A percentile compares a stretch with the other conserved stretches of the same genome.
Evolutionary conservation across 768 basidiomycete genomes (phyloP).

Genomic region (Coprinopsis strossmayeri): DNA sequence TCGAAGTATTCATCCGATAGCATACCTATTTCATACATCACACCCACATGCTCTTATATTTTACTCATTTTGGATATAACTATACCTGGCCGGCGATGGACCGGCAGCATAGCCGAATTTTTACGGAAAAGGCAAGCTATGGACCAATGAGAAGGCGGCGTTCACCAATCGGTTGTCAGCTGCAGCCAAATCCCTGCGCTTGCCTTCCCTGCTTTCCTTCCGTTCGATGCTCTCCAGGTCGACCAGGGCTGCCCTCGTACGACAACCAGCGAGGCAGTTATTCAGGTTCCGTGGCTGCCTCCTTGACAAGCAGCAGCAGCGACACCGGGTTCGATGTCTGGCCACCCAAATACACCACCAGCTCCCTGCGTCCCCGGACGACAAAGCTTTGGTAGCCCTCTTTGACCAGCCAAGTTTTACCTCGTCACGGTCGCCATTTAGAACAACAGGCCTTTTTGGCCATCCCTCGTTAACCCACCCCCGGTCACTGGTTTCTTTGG

Average conservation of each 20-base stretch:
- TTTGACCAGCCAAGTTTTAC: slow-evolving; percentile 59
- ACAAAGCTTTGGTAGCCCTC: slow-evolving; percentile 56
- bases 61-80: too few relatives aligned
- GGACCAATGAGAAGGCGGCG: neutral
- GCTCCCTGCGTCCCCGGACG: slow-evolving; percentile 59
- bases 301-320: slow-evolving; percentile 22
- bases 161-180: too few relatives aligned
- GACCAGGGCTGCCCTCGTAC: slow-evolving; percentile 35
- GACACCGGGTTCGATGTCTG: slow-evolving; percentile 12
- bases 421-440: slow-evolving; percentile 33
- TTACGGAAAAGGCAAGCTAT: neutral
- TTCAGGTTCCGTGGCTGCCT: slow-evolving; percentile 41
- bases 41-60: too few relatives aligned
- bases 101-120: neutral
- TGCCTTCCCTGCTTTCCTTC: neutral
- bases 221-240: slow-evolving; percentile 37
- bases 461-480: slow-evolving; percentile 71
- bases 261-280: slow-evolving; percentile 22
- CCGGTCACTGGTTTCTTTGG: slow-evolving; percentile 59
- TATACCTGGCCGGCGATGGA: too few relatives aligned
- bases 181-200: too few relatives aligned
- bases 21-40: too few relatives aligned
- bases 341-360: slow-evolving; percentile 36
- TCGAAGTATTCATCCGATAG: too few relatives aligned
- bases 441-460: slow-evolving; percentile 77